A percentile compares a stretch with the other conserved stretches of the same genome.
Evolutionary conservation across 2,329 filamentous ascomycete genomes (phyloP).

Genomic region (Talaromyces verruculosus): DNA sequence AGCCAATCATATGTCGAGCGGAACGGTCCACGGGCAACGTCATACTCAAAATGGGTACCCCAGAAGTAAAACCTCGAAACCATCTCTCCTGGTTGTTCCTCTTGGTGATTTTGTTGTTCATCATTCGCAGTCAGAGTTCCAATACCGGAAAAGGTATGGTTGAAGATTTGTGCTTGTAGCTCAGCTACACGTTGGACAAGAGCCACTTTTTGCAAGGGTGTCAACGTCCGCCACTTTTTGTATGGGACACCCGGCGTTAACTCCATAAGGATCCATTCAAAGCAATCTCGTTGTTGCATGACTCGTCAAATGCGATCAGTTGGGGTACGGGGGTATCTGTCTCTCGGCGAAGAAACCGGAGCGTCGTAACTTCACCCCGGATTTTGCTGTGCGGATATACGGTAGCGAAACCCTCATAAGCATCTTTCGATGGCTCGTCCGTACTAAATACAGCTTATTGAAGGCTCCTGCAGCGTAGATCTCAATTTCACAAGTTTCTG

Average conservation of each 20-base stretch:
- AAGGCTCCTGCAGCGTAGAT: constrained; percentile 6
- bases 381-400: constrained; percentile 5
- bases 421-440: neutral
- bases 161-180: neutral
- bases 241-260: constrained; percentile 17
- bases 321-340: constrained; percentile 19
- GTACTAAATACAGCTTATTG: constrained; percentile 13
- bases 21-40: constrained; percentile 24
- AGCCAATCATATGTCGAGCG: constrained; percentile 23
- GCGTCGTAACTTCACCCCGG: constrained; percentile 4
- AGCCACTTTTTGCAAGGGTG: neutral
- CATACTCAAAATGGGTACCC: constrained; percentile 19
- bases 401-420: constrained; percentile 3
- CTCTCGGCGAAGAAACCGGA: neutral
- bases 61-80: constrained; percentile 25
- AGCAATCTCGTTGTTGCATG: constrained; percentile 23
- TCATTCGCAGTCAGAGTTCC: neutral
- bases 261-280: constrained; percentile 24
- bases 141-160: neutral
- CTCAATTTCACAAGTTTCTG: neutral
- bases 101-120: no score
- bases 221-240: constrained; percentile 16
- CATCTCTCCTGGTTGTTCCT: constrained; percentile 21
- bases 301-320: constrained; percentile 22
- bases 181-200: constrained; percentile 1